Evolutionary conservation across 2,329 filamentous ascomycete genomes (phyloP).

Genomic region (Cytospora piceicola): DNA sequence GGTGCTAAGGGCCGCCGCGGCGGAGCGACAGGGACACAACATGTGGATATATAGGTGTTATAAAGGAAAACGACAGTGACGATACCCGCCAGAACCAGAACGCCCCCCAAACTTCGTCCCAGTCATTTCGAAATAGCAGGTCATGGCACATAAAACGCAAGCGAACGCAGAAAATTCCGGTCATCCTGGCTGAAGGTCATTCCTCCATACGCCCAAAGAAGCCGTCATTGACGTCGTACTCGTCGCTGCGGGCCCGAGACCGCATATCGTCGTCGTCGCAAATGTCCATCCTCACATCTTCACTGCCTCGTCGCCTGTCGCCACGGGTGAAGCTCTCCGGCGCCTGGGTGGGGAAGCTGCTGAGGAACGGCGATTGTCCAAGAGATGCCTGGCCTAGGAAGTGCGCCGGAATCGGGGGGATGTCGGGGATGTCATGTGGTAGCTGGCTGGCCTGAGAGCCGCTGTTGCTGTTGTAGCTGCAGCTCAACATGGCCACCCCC

Average conservation of each 20-base stretch:
- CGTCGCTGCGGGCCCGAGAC: constrained; percentile 71
- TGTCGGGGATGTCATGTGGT: constrained; percentile 77
- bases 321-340: constrained; percentile 69
- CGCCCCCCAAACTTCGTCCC: constrained; percentile 34
- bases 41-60: constrained; percentile 48
- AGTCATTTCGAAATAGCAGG: constrained; percentile 24
- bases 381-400: constrained; percentile 69
- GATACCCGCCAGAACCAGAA: constrained; percentile 21
- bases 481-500: constrained; percentile 86
- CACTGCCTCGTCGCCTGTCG: constrained; percentile 50
- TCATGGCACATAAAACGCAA: constrained; percentile 30
- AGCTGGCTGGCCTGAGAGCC: constrained; percentile 68
- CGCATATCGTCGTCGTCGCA: constrained; percentile 69
- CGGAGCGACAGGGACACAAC: constrained; percentile 65
- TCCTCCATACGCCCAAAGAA: constrained; percentile 98
- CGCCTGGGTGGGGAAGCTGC: constrained; percentile 63
- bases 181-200: constrained; percentile 46
- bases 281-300: constrained; percentile 71
- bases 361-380: constrained; percentile 64
- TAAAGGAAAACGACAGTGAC: constrained; percentile 49
- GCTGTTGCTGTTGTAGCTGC: constrained; percentile 80
- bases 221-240: constrained; percentile 78
- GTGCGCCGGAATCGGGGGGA: constrained; percentile 82
- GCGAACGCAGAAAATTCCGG: constrained; percentile 23
- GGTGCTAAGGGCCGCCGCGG: constrained; percentile 66